A percentile compares a stretch with the other conserved stretches of the same genome.
Conservation (phyloP, 495 filamentous ascomycete genomes). For the Penicillium subrubescens region DNA sequence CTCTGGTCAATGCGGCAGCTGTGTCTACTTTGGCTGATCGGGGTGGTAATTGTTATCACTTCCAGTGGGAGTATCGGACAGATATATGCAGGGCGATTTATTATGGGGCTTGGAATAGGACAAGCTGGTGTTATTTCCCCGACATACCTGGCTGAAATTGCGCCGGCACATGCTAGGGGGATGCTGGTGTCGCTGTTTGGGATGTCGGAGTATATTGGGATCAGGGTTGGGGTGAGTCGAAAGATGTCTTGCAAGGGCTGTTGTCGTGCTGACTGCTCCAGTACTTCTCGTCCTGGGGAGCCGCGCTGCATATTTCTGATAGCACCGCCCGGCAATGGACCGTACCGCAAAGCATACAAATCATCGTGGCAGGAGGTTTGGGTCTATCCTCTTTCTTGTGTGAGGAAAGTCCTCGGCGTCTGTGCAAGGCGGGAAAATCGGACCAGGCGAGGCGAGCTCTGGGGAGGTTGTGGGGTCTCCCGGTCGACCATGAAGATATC, state of each 20-base stretch:
- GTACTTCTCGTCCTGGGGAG: conserved; percentile 49
- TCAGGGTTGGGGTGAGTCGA: conserved; percentile 45
- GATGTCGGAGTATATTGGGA: conserved; percentile 62
- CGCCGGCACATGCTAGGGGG: conserved; percentile 55
- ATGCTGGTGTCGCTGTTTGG: conserved; percentile 60
- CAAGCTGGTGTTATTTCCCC: conserved; percentile 60
- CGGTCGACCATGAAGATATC: conserved; percentile 52
- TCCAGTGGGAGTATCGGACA: conserved; percentile 54
- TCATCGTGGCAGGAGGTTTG: conserved; percentile 61
- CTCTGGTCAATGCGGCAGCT: conserved; percentile 62
- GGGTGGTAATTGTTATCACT: conserved; percentile 59
- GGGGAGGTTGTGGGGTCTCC: conserved; percentile 49
- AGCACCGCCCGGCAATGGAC: conserved; percentile 49
- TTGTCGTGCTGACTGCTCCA: neutral
- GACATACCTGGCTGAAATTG: conserved; percentile 61
- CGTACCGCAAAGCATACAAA: conserved; percentile 59
- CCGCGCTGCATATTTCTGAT: conserved; percentile 53
- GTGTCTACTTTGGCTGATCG: conserved; percentile 58
- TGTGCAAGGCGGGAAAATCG: conserved; percentile 36
- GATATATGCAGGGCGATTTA: conserved; percentile 61
- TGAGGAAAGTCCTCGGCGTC: conserved; percentile 60
- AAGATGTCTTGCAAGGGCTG: neutral
- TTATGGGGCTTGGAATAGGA: conserved; percentile 62
- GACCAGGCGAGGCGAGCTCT: conserved; percentile 36
- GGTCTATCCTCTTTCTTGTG: conserved; percentile 53